Conservation (phyloP, 2,329 filamentous ascomycete genomes). For the Sphaerostilbella broomeana region DNA sequence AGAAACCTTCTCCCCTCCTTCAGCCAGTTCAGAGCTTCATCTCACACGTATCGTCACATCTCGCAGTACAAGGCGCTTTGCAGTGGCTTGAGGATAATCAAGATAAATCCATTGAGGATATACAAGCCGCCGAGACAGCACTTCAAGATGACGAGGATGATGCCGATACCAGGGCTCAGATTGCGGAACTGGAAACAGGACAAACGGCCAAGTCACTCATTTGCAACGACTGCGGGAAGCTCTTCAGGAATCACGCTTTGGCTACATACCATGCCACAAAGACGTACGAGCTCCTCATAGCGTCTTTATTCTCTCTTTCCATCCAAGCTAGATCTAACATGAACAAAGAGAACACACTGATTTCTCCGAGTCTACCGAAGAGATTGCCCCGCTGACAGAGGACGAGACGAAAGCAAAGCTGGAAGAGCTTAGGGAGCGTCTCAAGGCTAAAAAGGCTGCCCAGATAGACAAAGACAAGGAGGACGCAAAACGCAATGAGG, state of each 20-base stretch:
- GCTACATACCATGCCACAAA: slow-evolving; percentile 89
- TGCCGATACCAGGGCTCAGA: slow-evolving; percentile 45
- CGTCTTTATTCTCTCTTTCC: neutral
- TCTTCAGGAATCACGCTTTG: slow-evolving; percentile 71
- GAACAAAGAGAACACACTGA: slow-evolving; percentile 68
- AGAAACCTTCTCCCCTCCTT: neutral
- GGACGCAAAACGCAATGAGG: slow-evolving; percentile 80
- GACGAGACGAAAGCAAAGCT: slow-evolving; percentile 83
- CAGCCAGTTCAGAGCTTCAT: neutral
- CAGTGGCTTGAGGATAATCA: slow-evolving; percentile 94
- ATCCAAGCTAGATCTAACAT: neutral
- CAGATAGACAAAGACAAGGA: slow-evolving; percentile 69
- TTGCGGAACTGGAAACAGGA: slow-evolving; percentile 61
- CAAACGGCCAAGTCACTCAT: slow-evolving; percentile 72
- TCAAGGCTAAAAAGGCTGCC: slow-evolving; percentile 64
- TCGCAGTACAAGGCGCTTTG: slow-evolving; percentile 73
- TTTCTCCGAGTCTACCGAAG: slow-evolving; percentile 89
- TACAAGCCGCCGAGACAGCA: slow-evolving; percentile 45
- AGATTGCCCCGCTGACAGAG: slow-evolving; percentile 82
- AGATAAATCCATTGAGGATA: slow-evolving; percentile 78
- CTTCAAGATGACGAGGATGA: slow-evolving; percentile 42
- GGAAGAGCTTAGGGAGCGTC: slow-evolving; percentile 63
- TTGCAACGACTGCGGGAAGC: slow-evolving; percentile 93
- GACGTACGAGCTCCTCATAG: slow-evolving; percentile 47
- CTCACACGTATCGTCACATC: slow-evolving; percentile 11